Percentiles rank a stretch among this genome's conserved stretches.
These are phyloP conservation scores for Cajanus cajan DNA, from an alignment of 306 rosid species.

Conservation along the genomic window DNA sequence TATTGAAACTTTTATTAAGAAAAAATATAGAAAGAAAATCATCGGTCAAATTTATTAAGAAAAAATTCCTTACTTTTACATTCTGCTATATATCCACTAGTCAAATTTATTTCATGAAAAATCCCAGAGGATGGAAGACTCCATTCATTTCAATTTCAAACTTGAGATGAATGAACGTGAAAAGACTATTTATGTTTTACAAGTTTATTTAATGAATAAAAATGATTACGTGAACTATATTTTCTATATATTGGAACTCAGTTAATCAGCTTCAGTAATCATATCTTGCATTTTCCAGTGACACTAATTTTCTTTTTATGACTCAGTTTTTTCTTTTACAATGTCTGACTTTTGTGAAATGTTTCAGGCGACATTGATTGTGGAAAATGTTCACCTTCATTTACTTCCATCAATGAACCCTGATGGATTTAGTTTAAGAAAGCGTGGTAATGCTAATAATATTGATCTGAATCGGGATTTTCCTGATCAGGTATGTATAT, in stretches of 20 bases:
- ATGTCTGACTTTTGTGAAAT: slow-evolving; percentile 25
- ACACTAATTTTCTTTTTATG: neutral
- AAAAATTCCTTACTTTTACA: neutral
- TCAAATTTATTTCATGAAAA: slow-evolving; percentile 12
- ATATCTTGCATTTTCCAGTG: slow-evolving; percentile 17
- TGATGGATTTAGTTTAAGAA: slow-evolving; percentile 78
- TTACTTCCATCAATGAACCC: slow-evolving; percentile 96
- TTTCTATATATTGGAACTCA: neutral
- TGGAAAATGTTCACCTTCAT: slow-evolving; percentile 91
- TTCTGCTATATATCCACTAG: neutral
- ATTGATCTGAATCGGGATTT: slow-evolving; percentile 92
- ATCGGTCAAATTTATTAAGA: neutral
- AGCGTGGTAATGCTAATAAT: slow-evolving; percentile 79
- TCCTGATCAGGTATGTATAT: slow-evolving; percentile 80
- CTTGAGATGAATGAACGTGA: slow-evolving; percentile 1
- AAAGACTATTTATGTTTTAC: slow-evolving; percentile 13
- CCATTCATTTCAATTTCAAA: slow-evolving; percentile 15
- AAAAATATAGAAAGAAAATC: neutral
- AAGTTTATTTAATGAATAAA: slow-evolving; percentile 9
- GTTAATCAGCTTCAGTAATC: neutral
- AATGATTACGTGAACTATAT: slow-evolving; percentile 5
- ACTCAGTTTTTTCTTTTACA: slow-evolving; percentile 18
- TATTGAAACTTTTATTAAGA: neutral
- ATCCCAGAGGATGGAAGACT: neutral
- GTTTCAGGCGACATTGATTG: slow-evolving; percentile 71